phyloP scores from a whole-genome alignment of 176 grass and related monocot species.

The Saccharum spontaneum region DNA sequence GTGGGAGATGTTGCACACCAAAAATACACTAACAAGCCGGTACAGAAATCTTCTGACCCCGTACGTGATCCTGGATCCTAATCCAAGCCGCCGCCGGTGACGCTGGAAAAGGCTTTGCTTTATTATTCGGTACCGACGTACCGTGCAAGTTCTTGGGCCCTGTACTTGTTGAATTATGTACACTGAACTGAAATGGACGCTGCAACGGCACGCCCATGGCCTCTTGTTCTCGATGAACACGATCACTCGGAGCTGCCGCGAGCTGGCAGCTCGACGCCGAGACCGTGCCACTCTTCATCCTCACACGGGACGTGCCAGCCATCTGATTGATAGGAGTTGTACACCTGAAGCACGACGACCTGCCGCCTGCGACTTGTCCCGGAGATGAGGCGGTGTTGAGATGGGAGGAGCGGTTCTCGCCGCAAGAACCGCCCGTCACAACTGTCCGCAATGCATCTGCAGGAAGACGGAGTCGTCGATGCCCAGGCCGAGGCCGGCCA shows the following conservation, averaged over 20 bases:
- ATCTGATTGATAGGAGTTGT: neutral
- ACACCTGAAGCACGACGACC: neutral
- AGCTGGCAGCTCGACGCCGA: neutral
- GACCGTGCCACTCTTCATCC: constrained; percentile 11
- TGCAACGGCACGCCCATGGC: constrained; percentile 1
- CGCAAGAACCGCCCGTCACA: constrained; percentile 41
- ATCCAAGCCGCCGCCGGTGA: constrained; percentile 10
- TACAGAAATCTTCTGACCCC: neutral
- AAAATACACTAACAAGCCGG: neutral
- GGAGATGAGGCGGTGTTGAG: neutral
- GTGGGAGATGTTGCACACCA: neutral
- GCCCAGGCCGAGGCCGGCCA: neutral
- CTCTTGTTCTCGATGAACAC: constrained; percentile 22
- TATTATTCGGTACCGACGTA: neutral
- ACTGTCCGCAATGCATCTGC: constrained; percentile 60
- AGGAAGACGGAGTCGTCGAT: constrained; percentile 43
- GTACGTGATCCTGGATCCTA: constrained; percentile 18
- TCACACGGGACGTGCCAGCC: neutral
- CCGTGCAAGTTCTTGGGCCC: neutral
- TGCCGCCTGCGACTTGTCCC: neutral
- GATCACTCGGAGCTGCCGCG: neutral
- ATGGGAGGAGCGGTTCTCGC: constrained; percentile 2
- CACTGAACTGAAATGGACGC: constrained; percentile 34
- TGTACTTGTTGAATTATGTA: constrained; percentile 41
- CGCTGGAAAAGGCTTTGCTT: constrained; percentile 22